Base-by-base conservation (phyloP, 768 basidiomycete species). In the Postia placenta region DNA sequence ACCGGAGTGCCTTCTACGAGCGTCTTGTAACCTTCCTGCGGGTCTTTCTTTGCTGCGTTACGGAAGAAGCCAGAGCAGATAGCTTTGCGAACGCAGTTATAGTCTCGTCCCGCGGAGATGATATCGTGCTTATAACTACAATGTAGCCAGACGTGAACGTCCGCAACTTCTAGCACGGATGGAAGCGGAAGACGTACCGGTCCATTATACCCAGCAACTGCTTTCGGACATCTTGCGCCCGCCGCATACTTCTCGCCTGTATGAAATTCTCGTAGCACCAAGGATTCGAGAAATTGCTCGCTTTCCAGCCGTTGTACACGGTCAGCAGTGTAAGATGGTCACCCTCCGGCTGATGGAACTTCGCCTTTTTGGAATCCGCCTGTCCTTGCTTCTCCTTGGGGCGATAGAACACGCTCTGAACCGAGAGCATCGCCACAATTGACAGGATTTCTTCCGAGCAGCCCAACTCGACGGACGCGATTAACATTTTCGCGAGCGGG, bases 201-300 rank as follows among this genome's bases (percentile, higher is more conserved):
- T 99, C 96, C 96, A 99, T 98, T 65, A 99, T 98, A 52, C 96
- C 96, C 36, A 98, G 74, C 47, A 99, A 69, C 69, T 99, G 96
- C 64, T 99, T 99, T 51, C 96, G 74, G 9, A 99, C 92, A 74
- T 99, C 96, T 67, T 98, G 94, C 4, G 95, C 96, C 5, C 94
- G 77, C 49, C 92, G 78, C 92, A 99, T 94, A 57, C 92, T 96
- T 63, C 96, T 78, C 11, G 92, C 95, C 66, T 98, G 96, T 43
- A 98, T 96, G 61, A 94, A 99, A 67, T 98, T 98, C 69, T 98
- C 94, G 56, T 92, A 95, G 64, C 96, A 98, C 96, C 96, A 99
- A 4, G 95, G 93, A 65, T 96, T 95, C 27, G 92, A 92, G 64
- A 96, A 98, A 64, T 89, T 96, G 50, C 87, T 90, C 4, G 76